Conservation (phyloP, 495 filamentous ascomycete genomes). For the Penicillium subrubescens region DNA sequence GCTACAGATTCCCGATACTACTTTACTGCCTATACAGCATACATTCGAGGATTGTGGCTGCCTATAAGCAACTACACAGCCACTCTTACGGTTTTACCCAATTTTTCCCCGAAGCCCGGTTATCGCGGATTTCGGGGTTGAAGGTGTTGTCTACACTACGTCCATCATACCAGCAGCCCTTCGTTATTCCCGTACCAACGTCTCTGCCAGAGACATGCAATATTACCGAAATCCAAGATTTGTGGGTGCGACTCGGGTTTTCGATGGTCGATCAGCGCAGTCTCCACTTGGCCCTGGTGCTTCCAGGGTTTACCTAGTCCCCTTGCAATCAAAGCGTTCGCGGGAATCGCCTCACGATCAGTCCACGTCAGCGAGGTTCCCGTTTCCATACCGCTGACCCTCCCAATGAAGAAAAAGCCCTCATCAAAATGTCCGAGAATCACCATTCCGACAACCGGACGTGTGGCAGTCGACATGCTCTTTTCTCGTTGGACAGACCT, state of each 20-base stretch:
- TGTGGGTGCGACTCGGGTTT: constrained; percentile 8
- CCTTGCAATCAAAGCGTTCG: constrained; percentile 5
- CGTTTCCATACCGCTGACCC: neutral
- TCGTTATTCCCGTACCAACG: neutral
- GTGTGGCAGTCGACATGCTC: neutral
- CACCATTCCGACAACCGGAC: neutral
- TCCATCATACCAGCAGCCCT: neutral
- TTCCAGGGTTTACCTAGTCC: constrained; percentile 3
- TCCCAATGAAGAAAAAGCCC: neutral
- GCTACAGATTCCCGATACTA: neutral
- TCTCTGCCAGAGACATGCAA: constrained; percentile 11
- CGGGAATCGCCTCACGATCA: neutral
- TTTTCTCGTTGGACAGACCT: constrained; percentile 1
- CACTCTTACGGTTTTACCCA: neutral
- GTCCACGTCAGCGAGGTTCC: constrained; percentile 7
- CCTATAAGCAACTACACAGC: neutral
- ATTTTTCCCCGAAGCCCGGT: neutral
- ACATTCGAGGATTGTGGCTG: neutral
- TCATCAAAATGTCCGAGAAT: neutral
- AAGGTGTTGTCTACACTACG: neutral
- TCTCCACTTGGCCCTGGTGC: constrained; percentile 5
- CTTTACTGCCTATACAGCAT: neutral
- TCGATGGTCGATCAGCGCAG: constrained; percentile 9
- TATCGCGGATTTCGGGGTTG: neutral
- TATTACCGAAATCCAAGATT: neutral